A percentile compares a stretch with the other conserved stretches of the same genome.
Conservation (phyloP, 2,329 filamentous ascomycete species). For the Botrytis porri region DNA sequence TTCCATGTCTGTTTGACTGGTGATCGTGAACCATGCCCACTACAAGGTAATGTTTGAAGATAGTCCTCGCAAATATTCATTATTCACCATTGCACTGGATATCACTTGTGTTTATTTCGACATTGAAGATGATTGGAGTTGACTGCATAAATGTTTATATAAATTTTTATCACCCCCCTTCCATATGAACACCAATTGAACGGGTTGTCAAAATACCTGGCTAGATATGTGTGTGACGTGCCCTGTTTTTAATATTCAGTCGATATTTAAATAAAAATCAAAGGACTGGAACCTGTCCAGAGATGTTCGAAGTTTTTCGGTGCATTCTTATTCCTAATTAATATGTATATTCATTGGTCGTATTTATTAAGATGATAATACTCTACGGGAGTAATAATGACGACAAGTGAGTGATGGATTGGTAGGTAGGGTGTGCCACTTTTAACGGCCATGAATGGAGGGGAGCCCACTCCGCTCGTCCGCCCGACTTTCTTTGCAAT, state of each 20-base stretch:
- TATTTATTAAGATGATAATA: no score
- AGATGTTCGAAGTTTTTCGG: not conserved
- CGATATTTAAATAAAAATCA: no score
- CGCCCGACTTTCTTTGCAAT: not conserved
- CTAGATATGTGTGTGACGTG: not conserved
- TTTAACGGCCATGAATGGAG: not conserved
- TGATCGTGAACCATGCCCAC: not conserved
- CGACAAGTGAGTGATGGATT: no score
- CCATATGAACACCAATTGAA: not conserved
- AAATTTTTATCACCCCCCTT: not conserved
- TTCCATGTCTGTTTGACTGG: not conserved
- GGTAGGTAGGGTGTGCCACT: not conserved
- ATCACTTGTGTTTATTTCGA: no score
- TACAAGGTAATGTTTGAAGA: no score
- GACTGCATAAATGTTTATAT: not conserved
- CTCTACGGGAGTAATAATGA: no score
- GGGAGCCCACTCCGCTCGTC: not conserved
- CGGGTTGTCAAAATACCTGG: not conserved
- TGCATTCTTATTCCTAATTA: not conserved
- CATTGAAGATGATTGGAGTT: no score
- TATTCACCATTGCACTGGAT: no score
- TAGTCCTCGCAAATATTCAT: no score
- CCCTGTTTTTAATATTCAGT: not conserved
- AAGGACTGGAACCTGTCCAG: not conserved
- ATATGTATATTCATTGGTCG: no score